Evolutionary conservation across 2,329 filamentous ascomycete genomes (phyloP).

Genomic region (Colletotrichum noveboracense): DNA sequence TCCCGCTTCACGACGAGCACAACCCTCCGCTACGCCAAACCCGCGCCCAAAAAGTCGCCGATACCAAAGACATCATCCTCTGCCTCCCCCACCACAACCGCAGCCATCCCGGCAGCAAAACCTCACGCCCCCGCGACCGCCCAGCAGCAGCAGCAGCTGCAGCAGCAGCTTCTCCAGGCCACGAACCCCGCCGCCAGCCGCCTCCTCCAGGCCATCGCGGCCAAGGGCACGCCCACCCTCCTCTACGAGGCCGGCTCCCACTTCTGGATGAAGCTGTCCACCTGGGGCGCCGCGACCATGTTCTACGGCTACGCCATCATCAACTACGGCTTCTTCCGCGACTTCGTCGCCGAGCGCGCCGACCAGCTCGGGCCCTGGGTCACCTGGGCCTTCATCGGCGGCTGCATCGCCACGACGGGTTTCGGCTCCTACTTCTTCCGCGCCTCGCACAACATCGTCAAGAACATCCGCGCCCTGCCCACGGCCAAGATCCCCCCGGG

Average conservation of each 20-base stretch:
- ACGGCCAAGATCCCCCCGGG: slow-evolving; percentile 22
- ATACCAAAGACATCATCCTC: background rate
- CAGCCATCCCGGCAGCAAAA: background rate
- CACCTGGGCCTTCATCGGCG: slow-evolving; percentile 58
- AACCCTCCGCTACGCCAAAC: background rate
- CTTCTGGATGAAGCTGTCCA: slow-evolving; percentile 64
- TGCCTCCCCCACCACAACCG: background rate
- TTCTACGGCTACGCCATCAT: slow-evolving; percentile 56
- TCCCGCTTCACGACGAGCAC: slow-evolving; percentile 5
- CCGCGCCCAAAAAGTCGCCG: background rate
- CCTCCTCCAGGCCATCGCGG: slow-evolving; percentile 61
- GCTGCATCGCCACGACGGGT: slow-evolving; percentile 64
- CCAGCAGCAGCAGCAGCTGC: background rate
- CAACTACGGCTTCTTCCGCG: slow-evolving; percentile 54
- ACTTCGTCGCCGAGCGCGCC: slow-evolving; percentile 56
- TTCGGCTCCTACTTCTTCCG: slow-evolving; percentile 66
- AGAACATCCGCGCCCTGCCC: slow-evolving; percentile 61
- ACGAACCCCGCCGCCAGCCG: slow-evolving; percentile 25
- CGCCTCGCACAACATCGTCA: slow-evolving; percentile 63
- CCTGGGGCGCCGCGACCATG: slow-evolving; percentile 60
- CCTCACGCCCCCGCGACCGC: background rate
- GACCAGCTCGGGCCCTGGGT: slow-evolving; percentile 51
- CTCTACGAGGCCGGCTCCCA: slow-evolving; percentile 72
- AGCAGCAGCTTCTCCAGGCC: background rate
- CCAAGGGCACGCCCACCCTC: slow-evolving; percentile 58